A percentile compares a stretch with the other conserved stretches of the same genome.
These are phyloP conservation scores for Apiotrichum domesticum DNA, from an alignment of 1,284 basidiomycete species.

Conservation along the genomic window DNA sequence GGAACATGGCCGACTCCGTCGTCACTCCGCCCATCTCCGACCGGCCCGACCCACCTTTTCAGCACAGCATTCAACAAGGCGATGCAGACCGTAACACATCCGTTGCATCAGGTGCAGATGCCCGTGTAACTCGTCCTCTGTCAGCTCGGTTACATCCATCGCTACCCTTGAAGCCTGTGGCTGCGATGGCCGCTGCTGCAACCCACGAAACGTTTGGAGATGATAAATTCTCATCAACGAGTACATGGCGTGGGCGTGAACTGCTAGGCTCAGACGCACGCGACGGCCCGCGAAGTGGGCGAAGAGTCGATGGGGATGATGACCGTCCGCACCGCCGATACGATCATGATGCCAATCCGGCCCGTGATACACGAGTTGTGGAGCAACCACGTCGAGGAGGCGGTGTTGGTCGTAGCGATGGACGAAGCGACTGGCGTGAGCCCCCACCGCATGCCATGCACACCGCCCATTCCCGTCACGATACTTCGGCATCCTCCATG, in stretches of 20 bases:
- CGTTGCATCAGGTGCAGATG: no score
- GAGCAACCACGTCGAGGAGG: not conserved
- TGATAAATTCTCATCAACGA: not conserved
- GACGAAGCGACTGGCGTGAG: not conserved
- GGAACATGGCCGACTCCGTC: not conserved
- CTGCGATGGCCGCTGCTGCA: not conserved
- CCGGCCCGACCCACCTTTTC: no score
- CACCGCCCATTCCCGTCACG: not conserved
- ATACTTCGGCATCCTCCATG: not conserved
- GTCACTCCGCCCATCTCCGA: no score
- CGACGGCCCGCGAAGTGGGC: not conserved
- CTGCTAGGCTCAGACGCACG: not conserved
- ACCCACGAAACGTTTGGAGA: not conserved
- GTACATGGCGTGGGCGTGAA: not conserved
- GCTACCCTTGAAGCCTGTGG: not conserved
- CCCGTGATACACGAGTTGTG: not conserved
- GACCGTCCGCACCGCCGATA: not conserved
- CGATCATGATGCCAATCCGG: not conserved
- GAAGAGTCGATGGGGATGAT: not conserved
- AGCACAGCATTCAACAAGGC: not conserved
- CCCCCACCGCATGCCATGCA: not conserved
- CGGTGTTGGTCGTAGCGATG: not conserved
- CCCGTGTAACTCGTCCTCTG: not conserved
- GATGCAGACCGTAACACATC: not conserved
- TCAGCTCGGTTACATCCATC: not conserved